Conservation (phyloP, 2,329 filamentous ascomycete species). For the Aspergillus brunneoviolaceus region DNA sequence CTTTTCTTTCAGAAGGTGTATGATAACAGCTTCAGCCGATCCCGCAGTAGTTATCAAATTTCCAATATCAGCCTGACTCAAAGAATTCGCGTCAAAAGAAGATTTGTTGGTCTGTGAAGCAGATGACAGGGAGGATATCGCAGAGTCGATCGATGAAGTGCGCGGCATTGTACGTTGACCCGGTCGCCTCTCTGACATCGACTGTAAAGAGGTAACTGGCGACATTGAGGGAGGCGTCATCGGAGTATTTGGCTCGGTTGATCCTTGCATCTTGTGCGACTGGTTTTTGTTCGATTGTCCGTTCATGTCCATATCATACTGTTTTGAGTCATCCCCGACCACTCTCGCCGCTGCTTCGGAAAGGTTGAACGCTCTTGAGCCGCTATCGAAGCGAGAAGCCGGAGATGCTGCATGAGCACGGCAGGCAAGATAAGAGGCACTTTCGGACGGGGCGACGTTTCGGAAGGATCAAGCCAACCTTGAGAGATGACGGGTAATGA, state of each 20-base stretch:
- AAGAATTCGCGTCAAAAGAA: conserved; percentile 55
- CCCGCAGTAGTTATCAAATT: conserved; percentile 80
- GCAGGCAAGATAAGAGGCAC: conserved; percentile 22
- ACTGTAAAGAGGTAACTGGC: conserved; percentile 30
- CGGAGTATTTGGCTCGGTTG: conserved; percentile 28
- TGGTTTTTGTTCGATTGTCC: conserved; percentile 23
- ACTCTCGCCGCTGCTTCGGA: conserved; percentile 16
- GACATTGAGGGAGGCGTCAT: conserved; percentile 32
- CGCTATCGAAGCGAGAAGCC: conserved; percentile 25
- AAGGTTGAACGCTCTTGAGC: conserved; percentile 20
- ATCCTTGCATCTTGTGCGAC: conserved; percentile 29
- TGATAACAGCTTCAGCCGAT: conserved; percentile 83
- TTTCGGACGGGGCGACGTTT: conserved; percentile 24
- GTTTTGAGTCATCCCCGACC: conserved; percentile 9
- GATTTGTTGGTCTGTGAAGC: conserved; percentile 59
- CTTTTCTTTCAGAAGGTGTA: conserved; percentile 88
- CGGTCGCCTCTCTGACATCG: conserved; percentile 30
- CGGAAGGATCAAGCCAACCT: conserved; percentile 27
- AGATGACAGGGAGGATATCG: conserved; percentile 73
- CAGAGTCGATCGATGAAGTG: conserved; percentile 88
- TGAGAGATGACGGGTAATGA: conserved; percentile 25
- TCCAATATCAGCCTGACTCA: conserved; percentile 72
- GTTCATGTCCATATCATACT: conserved; percentile 29
- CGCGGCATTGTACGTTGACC: conserved; percentile 55
- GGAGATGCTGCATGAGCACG: conserved; percentile 33